A percentile compares a stretch with the other conserved stretches of the same genome.
Conservation (phyloP, 192 early-diverging fungal species). For the Coemansia sp. region DNA sequence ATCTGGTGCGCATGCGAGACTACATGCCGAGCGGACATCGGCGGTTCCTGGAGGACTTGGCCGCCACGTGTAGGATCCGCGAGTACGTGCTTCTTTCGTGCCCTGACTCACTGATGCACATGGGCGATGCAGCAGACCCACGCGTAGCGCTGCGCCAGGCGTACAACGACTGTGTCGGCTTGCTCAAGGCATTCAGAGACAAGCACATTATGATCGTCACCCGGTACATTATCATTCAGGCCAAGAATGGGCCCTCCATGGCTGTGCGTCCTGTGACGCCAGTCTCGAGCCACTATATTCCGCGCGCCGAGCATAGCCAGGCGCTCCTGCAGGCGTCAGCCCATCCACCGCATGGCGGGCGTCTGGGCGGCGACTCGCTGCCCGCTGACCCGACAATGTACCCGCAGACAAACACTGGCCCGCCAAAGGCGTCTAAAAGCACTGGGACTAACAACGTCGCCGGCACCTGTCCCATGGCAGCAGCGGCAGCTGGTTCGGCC, state of each 20-base stretch:
- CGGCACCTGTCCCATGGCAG: background rate
- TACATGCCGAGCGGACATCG: slow-evolving; percentile 90
- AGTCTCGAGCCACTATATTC: slow-evolving; percentile 21
- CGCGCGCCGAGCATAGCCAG: slow-evolving; percentile 13
- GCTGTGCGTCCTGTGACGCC: slow-evolving; percentile 38
- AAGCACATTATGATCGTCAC: slow-evolving; percentile 91
- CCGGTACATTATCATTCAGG: slow-evolving; percentile 85
- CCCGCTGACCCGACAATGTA: slow-evolving; percentile 50
- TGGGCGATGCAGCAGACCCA: slow-evolving; percentile 12
- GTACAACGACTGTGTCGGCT: slow-evolving; percentile 79
- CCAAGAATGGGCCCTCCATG: slow-evolving; percentile 67
- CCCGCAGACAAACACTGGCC: slow-evolving; percentile 42
- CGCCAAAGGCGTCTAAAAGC: slow-evolving; percentile 1
- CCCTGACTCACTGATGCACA: slow-evolving; percentile 29
- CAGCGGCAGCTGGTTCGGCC: background rate
- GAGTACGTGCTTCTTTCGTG: slow-evolving; percentile 58
- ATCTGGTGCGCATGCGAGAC: slow-evolving; percentile 84
- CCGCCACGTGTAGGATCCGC: slow-evolving; percentile 63
- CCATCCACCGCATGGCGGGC: slow-evolving; percentile 16
- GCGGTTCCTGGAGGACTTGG: slow-evolving; percentile 75
- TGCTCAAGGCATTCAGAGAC: slow-evolving; percentile 84
- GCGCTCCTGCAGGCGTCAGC: background rate
- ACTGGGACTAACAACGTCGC: no score
- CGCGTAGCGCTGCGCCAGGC: slow-evolving; percentile 54
- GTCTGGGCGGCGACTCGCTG: slow-evolving; percentile 46